A percentile compares a stretch with the other conserved stretches of the same genome.
Conservation (phyloP, 306 rosid species). For the Alnus glutinosa region DNA sequence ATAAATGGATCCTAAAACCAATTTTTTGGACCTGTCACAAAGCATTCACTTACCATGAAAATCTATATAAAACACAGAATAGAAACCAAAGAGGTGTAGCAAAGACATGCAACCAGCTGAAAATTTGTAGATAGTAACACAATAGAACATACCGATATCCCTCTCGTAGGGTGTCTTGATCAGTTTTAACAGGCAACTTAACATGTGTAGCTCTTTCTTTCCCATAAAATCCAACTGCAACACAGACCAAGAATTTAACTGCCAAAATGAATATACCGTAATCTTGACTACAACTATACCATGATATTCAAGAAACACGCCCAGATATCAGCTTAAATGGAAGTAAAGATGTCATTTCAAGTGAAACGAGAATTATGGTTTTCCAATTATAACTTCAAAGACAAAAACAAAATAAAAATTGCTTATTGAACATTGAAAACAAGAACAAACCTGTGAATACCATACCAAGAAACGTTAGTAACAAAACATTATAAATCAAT, state of each 20-base stretch:
- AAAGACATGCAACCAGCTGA: not conserved
- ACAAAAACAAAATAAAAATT: conserved; percentile 5
- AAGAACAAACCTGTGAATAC: not conserved
- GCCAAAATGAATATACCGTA: conserved; percentile 12
- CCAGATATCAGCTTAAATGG: conserved; percentile 4
- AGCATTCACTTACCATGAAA: not conserved
- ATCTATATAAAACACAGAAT: not conserved
- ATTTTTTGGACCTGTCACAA: too few relatives aligned
- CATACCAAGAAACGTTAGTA: not conserved
- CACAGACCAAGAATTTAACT: conserved; percentile 16
- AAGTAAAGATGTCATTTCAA: too few relatives aligned
- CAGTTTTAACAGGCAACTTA: conserved; percentile 79
- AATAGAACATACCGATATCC: conserved; percentile 64
- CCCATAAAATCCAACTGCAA: conserved; percentile 73
- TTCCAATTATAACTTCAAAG: conserved; percentile 9
- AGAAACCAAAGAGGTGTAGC: not conserved
- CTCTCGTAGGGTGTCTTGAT: conserved; percentile 87
- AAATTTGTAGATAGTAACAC: not conserved
- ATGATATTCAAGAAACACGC: conserved; percentile 4
- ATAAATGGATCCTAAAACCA: too few relatives aligned
- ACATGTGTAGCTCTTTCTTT: conserved; percentile 49
- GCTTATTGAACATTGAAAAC: not conserved
- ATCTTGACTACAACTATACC: conserved; percentile 11
- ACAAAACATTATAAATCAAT: not conserved
- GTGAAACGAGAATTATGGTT: not conserved